Conservation (phyloP, 192 early-diverging fungal genomes). For the Coemansia pectinata region DNA sequence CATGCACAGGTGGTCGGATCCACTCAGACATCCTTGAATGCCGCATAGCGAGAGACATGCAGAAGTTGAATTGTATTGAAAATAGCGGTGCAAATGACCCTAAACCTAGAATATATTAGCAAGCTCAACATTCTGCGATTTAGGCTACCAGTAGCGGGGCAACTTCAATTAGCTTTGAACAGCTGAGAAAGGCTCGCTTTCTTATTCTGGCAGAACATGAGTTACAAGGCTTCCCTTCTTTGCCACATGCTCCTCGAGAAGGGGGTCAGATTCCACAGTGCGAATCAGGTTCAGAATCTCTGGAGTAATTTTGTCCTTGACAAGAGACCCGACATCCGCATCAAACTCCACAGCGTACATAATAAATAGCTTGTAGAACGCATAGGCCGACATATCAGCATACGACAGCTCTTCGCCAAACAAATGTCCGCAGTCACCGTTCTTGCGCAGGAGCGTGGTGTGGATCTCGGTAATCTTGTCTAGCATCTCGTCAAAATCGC, state of each 20-base stretch:
- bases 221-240: background rate
- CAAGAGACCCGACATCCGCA: background rate
- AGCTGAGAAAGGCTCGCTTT: background rate
- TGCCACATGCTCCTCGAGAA: background rate
- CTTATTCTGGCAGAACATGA: background rate
- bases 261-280: constrained; percentile 18
- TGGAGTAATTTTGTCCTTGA: constrained; percentile 22
- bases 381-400: constrained; percentile 39
- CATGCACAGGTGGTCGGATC: too few relatives aligned
- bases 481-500: constrained; percentile 15
- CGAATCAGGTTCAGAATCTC: constrained; percentile 31
- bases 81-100: too few relatives aligned
- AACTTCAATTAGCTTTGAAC: too few relatives aligned
- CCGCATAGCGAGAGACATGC: too few relatives aligned
- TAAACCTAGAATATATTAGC: too few relatives aligned
- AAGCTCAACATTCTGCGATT: too few relatives aligned
- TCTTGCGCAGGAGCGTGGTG: constrained; percentile 37
- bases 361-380: constrained; percentile 17
- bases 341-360: background rate
- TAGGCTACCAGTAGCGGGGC: too few relatives aligned
- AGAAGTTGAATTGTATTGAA: too few relatives aligned
- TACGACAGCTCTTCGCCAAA: constrained; percentile 47
- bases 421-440: constrained; percentile 58
- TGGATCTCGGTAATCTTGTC: constrained; percentile 35
- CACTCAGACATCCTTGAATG: too few relatives aligned